Base-by-base conservation (phyloP, 805 yeast species). In the Lachancea kluyveri region DNA sequence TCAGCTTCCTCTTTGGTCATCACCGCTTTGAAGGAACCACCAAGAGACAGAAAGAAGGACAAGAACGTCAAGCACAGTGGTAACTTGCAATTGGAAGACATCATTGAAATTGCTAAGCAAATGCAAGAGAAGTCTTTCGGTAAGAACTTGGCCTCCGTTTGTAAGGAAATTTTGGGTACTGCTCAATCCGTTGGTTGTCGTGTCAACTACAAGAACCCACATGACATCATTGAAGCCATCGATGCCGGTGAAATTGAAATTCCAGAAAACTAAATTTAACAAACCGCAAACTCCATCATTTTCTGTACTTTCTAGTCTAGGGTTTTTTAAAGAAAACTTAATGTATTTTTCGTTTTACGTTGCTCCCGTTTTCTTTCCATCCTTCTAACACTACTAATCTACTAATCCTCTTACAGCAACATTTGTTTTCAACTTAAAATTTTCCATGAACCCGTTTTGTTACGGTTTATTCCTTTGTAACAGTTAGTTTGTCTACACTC, bases 1-100 rank as follows among this genome's bases (percentile, higher is more conserved):
- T 80, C 97, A 68, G 98, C 98, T 58, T 90, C 97, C 40, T 87
- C 98, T 56, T 79, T 92, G 62, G 96, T 92, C 67, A 92, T 92
- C 72, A 86, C 96, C 67, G 98, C 98, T 57, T 79, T 92, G 66
- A 92, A 92, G 79, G 98, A 92, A 79, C 87, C 98, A 57, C 96
- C 96, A 66, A 90, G 98, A 84, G 98, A 92, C 81, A 82, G 96
- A 78, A 92, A 92, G 94, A 92, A 92, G 94, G 97, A 92, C 67
- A 92, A 92, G 92, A 90, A 92, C 77, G 84, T 92, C 70, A 87
- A 88, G 79, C 98, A 92, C 85, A 79, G 79, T 67, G 98, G 98
- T 77, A 92, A 90, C 90, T 78, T 92, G 62, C 86, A 95, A 61
- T 77, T 92, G 61, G 94, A 87, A 62, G 96, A 90, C 73, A 84